Evolutionary conservation across 352 stramenopile genomes (phyloP), one percentile per base, ranked within the genome.

Genomic region (Phytopythium boreale): DNA sequence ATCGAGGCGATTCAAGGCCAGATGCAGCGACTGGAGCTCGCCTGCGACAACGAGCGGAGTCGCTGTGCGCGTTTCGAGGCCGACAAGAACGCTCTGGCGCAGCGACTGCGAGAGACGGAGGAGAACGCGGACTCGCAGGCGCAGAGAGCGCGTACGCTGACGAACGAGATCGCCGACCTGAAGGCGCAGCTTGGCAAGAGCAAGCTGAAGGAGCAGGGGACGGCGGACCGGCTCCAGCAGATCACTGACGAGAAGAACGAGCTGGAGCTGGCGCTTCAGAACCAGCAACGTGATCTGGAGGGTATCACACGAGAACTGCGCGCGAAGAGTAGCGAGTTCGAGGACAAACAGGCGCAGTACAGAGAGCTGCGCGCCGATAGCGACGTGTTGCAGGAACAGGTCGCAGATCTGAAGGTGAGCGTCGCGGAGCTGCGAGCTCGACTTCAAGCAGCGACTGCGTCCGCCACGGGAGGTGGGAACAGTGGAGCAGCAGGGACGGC

Each of bases 141-240:
- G 17, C 72, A 80, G 50, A 73, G 74, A 26, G 52, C 36, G 17
- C 77, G 77, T 7, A 50, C 52, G 14, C 55, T 68, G 26, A 46
- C 47, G 6, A 57, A 26, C 17, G 77, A 87, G 47, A 56, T 55
- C 5, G 68, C 67, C 0, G 80, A 87, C 0, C 27, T 79, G 12
- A 79, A 76, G 26, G 39, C 46, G 20, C 68, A 75, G 29, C 47
- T 79, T 4, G 70, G 26, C 43, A 84, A 84, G 66, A 24, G 69
- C 20, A 84, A 78, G 37, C 58, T 80, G 57, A 76, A 71, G 26
- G 79, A 87, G 53, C 75, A 87, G 64, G 62, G 68, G 44, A 41
- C 67, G 2, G 44, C 55, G 6, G 78, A 77, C 17, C 75, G 77
- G 53, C 50, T 72, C 11, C 55, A 77, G 6, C 75, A 82, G 20